phyloP scores from a whole-genome alignment of 176 grass and related monocot species.

The Areca catechu region DNA sequence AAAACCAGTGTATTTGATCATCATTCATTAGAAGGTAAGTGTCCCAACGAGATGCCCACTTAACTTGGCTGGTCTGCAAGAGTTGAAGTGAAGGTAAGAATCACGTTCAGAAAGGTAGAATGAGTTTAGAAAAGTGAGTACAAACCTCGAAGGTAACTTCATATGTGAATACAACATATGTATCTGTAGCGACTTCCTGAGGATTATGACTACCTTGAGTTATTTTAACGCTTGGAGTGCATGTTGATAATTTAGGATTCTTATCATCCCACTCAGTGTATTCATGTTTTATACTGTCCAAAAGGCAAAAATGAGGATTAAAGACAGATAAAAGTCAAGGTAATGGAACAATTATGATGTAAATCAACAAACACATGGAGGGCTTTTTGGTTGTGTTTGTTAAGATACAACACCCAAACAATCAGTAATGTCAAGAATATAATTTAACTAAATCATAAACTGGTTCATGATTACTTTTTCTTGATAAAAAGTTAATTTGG shows the following conservation, averaged over 20 bases:
- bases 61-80: constrained; percentile 33
- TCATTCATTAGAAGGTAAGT: constrained; percentile 41
- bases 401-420: no score
- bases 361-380: no score
- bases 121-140: not conserved
- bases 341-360: not conserved
- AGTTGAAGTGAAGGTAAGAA: constrained; percentile 9
- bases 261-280: constrained; percentile 29
- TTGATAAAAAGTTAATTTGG: no score
- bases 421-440: no score
- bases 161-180: constrained; percentile 32
- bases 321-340: not conserved
- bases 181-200: constrained; percentile 31
- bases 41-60: constrained; percentile 45
- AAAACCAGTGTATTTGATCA: constrained; percentile 48
- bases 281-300: constrained; percentile 32
- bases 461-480: no score
- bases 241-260: constrained; percentile 33
- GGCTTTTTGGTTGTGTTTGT: no score
- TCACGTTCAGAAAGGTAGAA: not conserved
- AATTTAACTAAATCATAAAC: no score
- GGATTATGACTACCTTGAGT: constrained; percentile 25
- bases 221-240: constrained; percentile 32
- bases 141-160: constrained; percentile 35
- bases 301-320: not conserved